Evolutionary conservation across 495 filamentous ascomycete genomes (phyloP), one percentile per base, ranked within the genome.

Genomic region (Tetracladium setigerum): DNA sequence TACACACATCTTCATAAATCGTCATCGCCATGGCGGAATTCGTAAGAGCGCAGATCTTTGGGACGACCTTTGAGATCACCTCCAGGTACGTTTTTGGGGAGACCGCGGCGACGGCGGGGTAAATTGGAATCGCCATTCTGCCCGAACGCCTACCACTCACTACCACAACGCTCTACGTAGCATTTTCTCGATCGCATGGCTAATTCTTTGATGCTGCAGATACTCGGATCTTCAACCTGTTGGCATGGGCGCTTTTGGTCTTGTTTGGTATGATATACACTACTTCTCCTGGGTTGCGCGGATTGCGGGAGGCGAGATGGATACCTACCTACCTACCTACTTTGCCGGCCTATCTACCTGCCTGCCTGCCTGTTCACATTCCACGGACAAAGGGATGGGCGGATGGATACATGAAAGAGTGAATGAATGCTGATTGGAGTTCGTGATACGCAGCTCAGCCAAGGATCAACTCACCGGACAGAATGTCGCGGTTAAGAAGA

Each of bases 1-100:
- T 27, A 27, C 22, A 27, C n/a, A 27, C 22, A 27, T 27, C 7
- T 7, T 27, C 22, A 7, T 27, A 3, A 27, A 27, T 3, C 22
- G 22, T 27, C 27, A 11, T 36, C 46, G 49, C 10, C 47, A 95
- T 96, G 90, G 90, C 90, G 63, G 92, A 97, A 82, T 98, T 98
- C 71, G 89, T 97, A 59, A 86, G 92, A 66, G 90, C 92, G 61
- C 89, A 95, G 81, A 97, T 98, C 66, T 98, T 98, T 63, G 94
- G 92, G 66, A 97, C 94, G 42, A 96, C 92, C 53, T 98, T 98
- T 61, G 92, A 98, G 78, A 98, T 98, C 70, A 98, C 92, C 52
- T 96, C 91, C 74, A 84, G 92, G 90, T 95, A 78, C 57, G 71
- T 49, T 38, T 18, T 45, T 49, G 47, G 48, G 35, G 56, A n/a